Evolutionary conservation across 1,139 yeast genomes (phyloP).

Genomic region (Debaryomyces sp.): DNA sequence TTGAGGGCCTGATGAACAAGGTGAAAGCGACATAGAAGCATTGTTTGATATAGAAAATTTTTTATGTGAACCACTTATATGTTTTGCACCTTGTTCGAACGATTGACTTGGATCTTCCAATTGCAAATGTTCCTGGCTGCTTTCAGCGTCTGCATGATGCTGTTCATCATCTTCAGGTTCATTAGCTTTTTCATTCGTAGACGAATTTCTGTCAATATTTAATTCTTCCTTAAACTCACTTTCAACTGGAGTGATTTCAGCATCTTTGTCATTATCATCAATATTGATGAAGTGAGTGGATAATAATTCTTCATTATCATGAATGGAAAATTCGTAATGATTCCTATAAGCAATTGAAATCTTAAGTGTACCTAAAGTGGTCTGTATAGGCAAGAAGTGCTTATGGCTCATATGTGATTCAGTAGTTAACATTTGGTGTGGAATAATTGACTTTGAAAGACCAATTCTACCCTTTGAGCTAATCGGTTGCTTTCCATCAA

Average conservation of each 20-base stretch:
- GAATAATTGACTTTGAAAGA: constrained; percentile 66
- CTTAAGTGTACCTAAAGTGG: constrained; percentile 72
- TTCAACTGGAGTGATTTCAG: not conserved
- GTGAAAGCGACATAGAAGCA: constrained; percentile 33
- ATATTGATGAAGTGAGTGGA: constrained; percentile 59
- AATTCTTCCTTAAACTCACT: constrained; percentile 1
- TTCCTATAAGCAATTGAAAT: constrained; percentile 79
- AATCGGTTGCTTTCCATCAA: constrained; percentile 79
- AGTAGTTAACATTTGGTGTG: constrained; percentile 38
- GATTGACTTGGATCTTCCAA: not conserved
- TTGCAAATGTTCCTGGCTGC: not conserved
- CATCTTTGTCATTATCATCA: constrained; percentile 29
- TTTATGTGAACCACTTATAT: constrained; percentile 7
- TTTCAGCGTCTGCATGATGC: constrained; percentile 1
- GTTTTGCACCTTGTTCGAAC: not conserved
- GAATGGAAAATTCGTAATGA: constrained; percentile 67
- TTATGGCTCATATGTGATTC: constrained; percentile 62
- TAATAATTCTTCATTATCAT: constrained; percentile 65
- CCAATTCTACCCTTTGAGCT: constrained; percentile 85
- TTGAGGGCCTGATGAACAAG: constrained; percentile 24
- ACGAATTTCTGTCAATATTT: not conserved
- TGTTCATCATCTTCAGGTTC: constrained; percentile 4
- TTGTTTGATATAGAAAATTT: constrained; percentile 17
- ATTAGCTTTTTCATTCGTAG: not conserved
- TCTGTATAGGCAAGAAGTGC: constrained; percentile 67